Conservation (phyloP, 345 rosid genomes). For the Mallotus nudiflorus region DNA sequence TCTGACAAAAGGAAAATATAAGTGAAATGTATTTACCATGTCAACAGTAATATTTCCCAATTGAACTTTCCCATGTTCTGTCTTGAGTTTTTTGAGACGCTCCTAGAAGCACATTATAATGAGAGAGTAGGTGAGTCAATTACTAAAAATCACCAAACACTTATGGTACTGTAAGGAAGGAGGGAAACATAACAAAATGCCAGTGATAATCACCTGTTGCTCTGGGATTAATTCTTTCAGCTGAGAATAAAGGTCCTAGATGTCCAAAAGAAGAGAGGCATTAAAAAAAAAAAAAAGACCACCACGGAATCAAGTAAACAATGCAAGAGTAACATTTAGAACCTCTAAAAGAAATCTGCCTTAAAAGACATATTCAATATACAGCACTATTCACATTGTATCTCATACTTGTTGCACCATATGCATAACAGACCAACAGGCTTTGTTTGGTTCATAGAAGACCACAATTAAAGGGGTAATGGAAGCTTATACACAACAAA, state of each 20-base stretch:
- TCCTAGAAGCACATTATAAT: constrained; percentile 50
- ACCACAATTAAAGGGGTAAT: too few relatives aligned
- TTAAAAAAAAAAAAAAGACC: too few relatives aligned
- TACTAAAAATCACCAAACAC: not conserved
- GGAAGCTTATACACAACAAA: too few relatives aligned
- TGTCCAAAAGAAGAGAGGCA: constrained; percentile 13
- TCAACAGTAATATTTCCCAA: constrained; percentile 89
- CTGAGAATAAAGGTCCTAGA: constrained; percentile 88
- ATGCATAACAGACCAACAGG: too few relatives aligned
- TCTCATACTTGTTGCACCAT: too few relatives aligned
- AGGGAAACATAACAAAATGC: not conserved
- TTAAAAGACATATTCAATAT: too few relatives aligned
- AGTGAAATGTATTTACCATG: constrained; percentile 52
- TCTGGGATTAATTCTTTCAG: constrained; percentile 90
- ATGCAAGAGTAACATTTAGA: too few relatives aligned
- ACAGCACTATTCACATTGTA: too few relatives aligned
- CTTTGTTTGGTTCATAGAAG: not conserved
- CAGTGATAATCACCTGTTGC: constrained; percentile 62
- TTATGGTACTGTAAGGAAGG: not conserved
- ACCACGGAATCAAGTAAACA: not conserved
- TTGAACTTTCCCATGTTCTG: constrained; percentile 87
- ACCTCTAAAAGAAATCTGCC: too few relatives aligned
- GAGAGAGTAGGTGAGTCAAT: not conserved
- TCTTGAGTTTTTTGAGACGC: constrained; percentile 79
- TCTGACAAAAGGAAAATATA: not conserved